A percentile compares a stretch with the other conserved stretches of the same genome.
Conservation (phyloP, 2,329 filamentous ascomycete species). For the Proliferodiscus dingleyae region DNA sequence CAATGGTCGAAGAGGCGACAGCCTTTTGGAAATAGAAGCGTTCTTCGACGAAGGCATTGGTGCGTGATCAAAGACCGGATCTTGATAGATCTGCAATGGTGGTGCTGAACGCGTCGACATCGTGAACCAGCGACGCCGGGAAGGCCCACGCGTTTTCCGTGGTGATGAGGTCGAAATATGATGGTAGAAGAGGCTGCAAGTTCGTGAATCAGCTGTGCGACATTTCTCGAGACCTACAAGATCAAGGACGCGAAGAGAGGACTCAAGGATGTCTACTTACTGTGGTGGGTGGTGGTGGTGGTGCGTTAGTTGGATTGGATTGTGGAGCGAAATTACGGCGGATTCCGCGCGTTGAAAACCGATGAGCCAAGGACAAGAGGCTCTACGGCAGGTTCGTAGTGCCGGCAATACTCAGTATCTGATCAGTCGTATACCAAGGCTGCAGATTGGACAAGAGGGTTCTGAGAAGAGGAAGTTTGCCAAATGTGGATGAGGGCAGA, state of each 20-base stretch:
- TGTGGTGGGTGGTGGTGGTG: constrained; percentile 22
- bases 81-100: constrained; percentile 55
- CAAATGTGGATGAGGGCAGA: not conserved
- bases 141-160: not conserved
- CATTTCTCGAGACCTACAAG: not conserved
- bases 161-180: not conserved
- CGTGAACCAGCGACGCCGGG: constrained; percentile 25
- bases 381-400: not conserved
- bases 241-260: too few species aligned
- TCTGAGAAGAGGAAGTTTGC: not conserved
- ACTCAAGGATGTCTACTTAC: too few species aligned
- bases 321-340: constrained; percentile 32
- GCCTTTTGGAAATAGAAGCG: constrained; percentile 19
- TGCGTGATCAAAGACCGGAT: constrained; percentile 40
- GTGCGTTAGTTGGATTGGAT: constrained; percentile 28
- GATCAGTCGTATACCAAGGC: not conserved
- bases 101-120: constrained; percentile 41
- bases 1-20: constrained; percentile 37
- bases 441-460: not conserved
- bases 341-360: constrained; percentile 21
- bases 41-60: constrained; percentile 29
- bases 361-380: constrained; percentile 22
- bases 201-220: constrained; percentile 1
- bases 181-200: constrained; percentile 12
- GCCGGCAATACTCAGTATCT: not conserved